Evolutionary conservation across 371 early-diverging fungal species (phyloP), one percentile per base, ranked within the genome.

Genomic region (Dichotomocladium elegans): DNA sequence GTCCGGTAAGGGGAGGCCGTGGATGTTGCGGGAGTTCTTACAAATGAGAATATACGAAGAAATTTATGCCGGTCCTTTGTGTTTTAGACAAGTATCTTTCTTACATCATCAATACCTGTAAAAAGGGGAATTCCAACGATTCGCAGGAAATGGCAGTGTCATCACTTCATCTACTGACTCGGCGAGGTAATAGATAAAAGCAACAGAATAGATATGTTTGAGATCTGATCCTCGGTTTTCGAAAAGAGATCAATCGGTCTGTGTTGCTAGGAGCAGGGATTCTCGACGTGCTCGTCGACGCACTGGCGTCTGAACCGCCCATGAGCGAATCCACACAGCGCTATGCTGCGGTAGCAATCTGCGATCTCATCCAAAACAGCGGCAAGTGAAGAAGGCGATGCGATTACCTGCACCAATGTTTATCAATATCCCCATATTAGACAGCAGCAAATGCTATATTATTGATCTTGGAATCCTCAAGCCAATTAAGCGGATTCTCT

Each of bases 321-420:
- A 82, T 83, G 61, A 70, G 72, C 9, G 87, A 85, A 50, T 72
- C 75, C 5, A 80, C 82, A 0, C 78, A 83, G 15, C 72, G 88
- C 7, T 81, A 86, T 60, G 88, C 84, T 1, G 82, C 89, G 6
- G 84, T 87, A 2, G 79, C 87, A 12, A 68, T 91, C 17, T 88
- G 83, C 46, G 83, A 86, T 43, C 51, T 91, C n/a, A 81, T 88
- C 7, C 76, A 81, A 35, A 77, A 76, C 17, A 79, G 78, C 43
- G 86, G 86, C 83, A 72, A 22, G 58, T 17, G 10, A n/a, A n/a
- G n/a, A n/a, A n/a, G n/a, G n/a, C n/a, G n/a, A n/a, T n/a, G n/a
- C n/a, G 8, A 35, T 49, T 11, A 21, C 14, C 12, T 14, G 21
- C 3, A 22, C 21, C 25, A 26, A n/a, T 25, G 12, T 11, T 37